These are phyloP conservation scores for Saccharomyces pastorianus DNA, from an alignment of 1,139 yeast genomes.

Conservation along the genomic window DNA sequence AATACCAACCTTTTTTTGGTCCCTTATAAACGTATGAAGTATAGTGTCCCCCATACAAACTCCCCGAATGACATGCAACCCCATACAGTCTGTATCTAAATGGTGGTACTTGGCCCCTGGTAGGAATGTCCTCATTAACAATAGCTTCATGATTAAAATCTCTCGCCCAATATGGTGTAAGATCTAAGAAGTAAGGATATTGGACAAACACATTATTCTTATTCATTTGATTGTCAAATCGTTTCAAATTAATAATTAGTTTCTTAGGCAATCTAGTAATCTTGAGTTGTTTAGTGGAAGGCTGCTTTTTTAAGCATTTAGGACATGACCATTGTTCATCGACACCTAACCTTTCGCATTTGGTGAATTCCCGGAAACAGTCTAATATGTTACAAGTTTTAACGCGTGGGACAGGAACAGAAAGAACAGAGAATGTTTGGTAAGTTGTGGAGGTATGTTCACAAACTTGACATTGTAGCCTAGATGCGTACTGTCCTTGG, in stretches of 20 bases:
- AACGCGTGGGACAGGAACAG: slow-evolving; percentile 56
- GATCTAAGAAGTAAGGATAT: slow-evolving; percentile 44
- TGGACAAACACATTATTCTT: slow-evolving; percentile 33
- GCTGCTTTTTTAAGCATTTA: slow-evolving; percentile 56
- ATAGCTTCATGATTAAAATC: slow-evolving; percentile 29
- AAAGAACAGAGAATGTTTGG: slow-evolving; percentile 64
- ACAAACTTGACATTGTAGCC: slow-evolving; percentile 66
- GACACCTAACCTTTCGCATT: slow-evolving; percentile 59
- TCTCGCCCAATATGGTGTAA: slow-evolving; percentile 72
- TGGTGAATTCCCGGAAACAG: slow-evolving; percentile 62
- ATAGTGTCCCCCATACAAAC: slow-evolving; percentile 79
- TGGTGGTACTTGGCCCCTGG: slow-evolving; percentile 69
- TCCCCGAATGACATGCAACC: slow-evolving; percentile 79
- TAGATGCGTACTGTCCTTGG: slow-evolving; percentile 83
- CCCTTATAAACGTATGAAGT: slow-evolving; percentile 71
- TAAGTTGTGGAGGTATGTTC: slow-evolving; percentile 74
- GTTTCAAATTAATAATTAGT: slow-evolving; percentile 63
- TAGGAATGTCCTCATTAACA: slow-evolving; percentile 38
- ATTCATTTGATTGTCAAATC: slow-evolving; percentile 44
- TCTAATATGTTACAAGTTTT: slow-evolving; percentile 39
- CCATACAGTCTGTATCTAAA: slow-evolving; percentile 68
- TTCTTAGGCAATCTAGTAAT: slow-evolving; percentile 65
- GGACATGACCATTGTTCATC: slow-evolving; percentile 88
- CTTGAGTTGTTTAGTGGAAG: slow-evolving; percentile 55
- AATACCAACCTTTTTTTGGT: slow-evolving; percentile 34